These are phyloP conservation scores for Citrus trifoliata DNA, from an alignment of 345 rosid genomes.

Conservation along the genomic window DNA sequence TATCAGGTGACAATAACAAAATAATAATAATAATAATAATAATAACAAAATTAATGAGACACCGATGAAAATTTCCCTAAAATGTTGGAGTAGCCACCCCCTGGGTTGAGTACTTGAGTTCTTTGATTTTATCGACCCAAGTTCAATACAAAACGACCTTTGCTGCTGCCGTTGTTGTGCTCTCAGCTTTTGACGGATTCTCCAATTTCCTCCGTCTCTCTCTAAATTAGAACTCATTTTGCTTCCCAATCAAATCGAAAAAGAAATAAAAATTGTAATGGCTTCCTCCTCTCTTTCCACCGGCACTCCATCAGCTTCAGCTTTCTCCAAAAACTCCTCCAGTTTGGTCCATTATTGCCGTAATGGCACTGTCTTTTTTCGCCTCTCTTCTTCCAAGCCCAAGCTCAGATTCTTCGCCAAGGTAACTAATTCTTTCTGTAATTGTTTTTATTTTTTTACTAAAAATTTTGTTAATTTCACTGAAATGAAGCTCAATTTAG, in stretches of 20 bases:
- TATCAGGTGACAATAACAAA: too few species aligned
- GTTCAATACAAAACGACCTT: too few species aligned
- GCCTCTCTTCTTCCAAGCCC: conserved; percentile 36
- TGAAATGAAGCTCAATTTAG: neutral
- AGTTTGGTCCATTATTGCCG: conserved; percentile 20
- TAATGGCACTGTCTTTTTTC: conserved; percentile 38
- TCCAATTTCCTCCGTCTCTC: neutral
- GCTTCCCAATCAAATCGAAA: neutral
- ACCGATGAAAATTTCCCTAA: too few species aligned
- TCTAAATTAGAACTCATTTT: conserved; percentile 7
- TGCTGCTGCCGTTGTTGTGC: too few species aligned
- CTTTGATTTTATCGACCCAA: too few species aligned
- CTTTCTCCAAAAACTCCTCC: conserved; percentile 34
- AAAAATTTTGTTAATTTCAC: neutral
- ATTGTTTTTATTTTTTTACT: neutral
- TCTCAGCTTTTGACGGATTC: neutral
- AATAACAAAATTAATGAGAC: too few species aligned
- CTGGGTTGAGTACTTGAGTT: too few species aligned
- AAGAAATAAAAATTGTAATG: neutral
- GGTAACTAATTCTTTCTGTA: conserved; percentile 25
- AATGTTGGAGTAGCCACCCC: too few species aligned
- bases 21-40: too few species aligned
- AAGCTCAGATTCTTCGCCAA: conserved; percentile 44
- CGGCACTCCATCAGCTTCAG: conserved; percentile 26
- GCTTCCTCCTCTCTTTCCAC: conserved; percentile 44